These are phyloP conservation scores for Lasiodiplodia hormozganensis DNA, from an alignment of 2,329 filamentous ascomycete genomes.

Conservation along the genomic window DNA sequence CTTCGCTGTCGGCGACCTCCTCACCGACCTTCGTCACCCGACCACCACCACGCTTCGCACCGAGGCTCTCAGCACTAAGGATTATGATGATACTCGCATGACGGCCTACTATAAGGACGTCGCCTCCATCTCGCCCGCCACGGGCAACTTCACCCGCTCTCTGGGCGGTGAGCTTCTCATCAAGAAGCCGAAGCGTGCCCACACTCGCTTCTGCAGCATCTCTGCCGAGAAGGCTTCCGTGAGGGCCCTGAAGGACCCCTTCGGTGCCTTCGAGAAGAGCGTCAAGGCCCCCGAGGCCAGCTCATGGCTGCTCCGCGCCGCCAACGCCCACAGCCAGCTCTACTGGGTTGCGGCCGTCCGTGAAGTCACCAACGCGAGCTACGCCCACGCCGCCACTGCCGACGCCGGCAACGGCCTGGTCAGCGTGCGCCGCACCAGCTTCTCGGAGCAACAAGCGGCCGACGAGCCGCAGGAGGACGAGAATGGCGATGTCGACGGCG, in stretches of 20 bases:
- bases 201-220: conserved; percentile 26
- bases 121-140: conserved; percentile 21
- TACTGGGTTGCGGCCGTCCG: conserved; percentile 24
- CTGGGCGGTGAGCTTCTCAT: conserved; percentile 28
- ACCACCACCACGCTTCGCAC: conserved; percentile 13
- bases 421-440: conserved; percentile 11
- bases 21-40: conserved; percentile 20
- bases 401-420: conserved; percentile 28
- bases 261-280: conserved; percentile 16
- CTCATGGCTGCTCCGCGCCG: conserved; percentile 20
- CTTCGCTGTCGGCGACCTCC: conserved; percentile 21
- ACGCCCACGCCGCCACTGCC: conserved; percentile 3
- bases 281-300: background rate
- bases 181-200: conserved; percentile 9
- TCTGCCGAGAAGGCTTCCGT: conserved; percentile 17
- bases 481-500: conserved; percentile 14
- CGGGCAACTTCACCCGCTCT: conserved; percentile 27
- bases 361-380: conserved; percentile 25
- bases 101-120: conserved; percentile 29
- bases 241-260: conserved; percentile 21
- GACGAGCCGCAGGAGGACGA: conserved; percentile 11
- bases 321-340: background rate
- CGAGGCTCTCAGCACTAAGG: conserved; percentile 15
- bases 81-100: conserved; percentile 29
- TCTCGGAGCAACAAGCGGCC: conserved; percentile 1